Base-by-base conservation (phyloP, 1,284 basidiomycete species). In the Meira miltonrushii region DNA sequence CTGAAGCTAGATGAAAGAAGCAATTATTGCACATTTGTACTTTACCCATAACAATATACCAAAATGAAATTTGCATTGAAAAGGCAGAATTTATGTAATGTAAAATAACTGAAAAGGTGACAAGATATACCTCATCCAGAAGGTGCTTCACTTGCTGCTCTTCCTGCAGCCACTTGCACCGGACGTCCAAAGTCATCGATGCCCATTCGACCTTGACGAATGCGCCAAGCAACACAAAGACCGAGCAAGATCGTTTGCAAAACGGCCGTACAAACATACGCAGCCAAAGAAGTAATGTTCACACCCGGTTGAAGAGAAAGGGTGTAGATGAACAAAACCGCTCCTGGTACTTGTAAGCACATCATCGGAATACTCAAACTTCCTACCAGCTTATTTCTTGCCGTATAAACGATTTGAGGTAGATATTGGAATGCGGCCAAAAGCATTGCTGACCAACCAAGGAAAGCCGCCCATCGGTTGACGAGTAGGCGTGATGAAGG, bases 341-440 rank as follows among this genome's bases (percentile, higher is more conserved):
- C 88, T 1, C 94, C 94, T 0, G 94, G 94, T 7, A 87, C 91
- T 79, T 98, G 93, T 21, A 98, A 88, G 48, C 85, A 81, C 94
- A 98, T 96, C 85, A 91, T 95, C 1, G 87, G 87, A 65, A 97
- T 88, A 69, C 88, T 92, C 21, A 97, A 82, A 0, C 92, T 91
- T 10, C 92, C 93, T 8, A 97, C 93, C 7, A 93, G 84, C 70
- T 87, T 87, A 40, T 84, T 81, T 7, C 81, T 80, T 69, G 87
- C 92, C 1, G 93, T 97, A 67, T 88, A 86, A 23, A 84, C 70
- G 41, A 97, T 83, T 78, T 97, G 93, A 0, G 92, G 93, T 0
- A 87, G 82, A 72, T 95, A 96, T 79, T 97, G 92, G 19, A 88
- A 81, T 0, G 85, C 84, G 0, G 92, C 88, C 2, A 94, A 84